Evolutionary conservation across 257 asterid genomes (phyloP), one percentile per base, ranked within the genome.

Genomic region (Ilex aquifolium): DNA sequence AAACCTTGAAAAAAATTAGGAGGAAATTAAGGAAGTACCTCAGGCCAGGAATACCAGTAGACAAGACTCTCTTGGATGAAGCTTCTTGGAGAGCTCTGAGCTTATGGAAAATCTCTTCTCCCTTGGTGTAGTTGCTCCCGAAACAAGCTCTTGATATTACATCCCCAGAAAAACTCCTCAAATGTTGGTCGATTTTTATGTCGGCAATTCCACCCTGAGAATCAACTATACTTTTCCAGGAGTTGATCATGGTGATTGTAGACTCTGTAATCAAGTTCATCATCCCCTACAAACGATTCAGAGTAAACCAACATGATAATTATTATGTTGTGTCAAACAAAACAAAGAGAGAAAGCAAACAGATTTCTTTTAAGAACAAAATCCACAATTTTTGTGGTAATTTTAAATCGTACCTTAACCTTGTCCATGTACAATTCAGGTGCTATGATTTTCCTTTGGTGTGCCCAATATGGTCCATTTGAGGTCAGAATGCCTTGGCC

Each of bases 91-190:
- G 82, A 31, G 57, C 63, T 6, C 49, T 68, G 16, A 82, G 56
- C 66, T 54, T 78, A 13, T 44, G 14, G 56, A 82, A 78, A 31
- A 82, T 78, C 4, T 79, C 75, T 61, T 76, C 69, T 14, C 82
- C 87, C 69, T 73, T 61, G 2, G 76, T 63, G 40, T 82, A 78
- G 46, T 65, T 78, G 32, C 82, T 76, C 1, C 84, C 87, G 52
- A 82, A 82, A 70, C 87, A 82, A 27, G 87, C 84, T 72, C 59
- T 70, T 0, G 87, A 76, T 66, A 82, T 82, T 32, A 82, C 44
- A 21, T 82, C 82, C 6, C 80, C 87, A 0, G 84, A 78, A 53
- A 82, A 78, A 51, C 73, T 71, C 31, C 70, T 76, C 78, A 69
- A 66, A 32, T 68, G 66, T 6, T 44, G 51, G 30, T 78, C 84